A percentile compares a stretch with the other conserved stretches of the same genome.
phyloP scores from a whole-genome alignment of 2,329 filamentous ascomycete species.

The Fusarium decemcellulare region DNA sequence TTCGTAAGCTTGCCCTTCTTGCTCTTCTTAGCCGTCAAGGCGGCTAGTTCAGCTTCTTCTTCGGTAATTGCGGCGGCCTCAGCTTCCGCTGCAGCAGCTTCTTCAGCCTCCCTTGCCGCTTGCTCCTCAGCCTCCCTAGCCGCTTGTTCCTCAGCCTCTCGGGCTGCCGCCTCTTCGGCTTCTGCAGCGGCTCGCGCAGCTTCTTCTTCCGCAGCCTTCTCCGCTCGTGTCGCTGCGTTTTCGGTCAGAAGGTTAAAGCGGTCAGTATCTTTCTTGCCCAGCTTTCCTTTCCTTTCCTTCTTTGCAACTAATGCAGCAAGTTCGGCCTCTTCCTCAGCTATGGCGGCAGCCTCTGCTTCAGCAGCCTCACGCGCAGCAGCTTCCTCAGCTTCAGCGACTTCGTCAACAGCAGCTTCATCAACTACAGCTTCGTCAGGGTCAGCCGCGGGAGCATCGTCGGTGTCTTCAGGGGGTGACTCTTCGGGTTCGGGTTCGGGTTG shows the following conservation, averaged over 20 bases:
- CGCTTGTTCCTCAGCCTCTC: slow-evolving; percentile 14
- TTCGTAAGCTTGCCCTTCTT: slow-evolving; percentile 42
- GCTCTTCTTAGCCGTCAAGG: slow-evolving; percentile 33
- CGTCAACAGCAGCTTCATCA: slow-evolving; percentile 16
- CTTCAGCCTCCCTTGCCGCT: slow-evolving; percentile 46
- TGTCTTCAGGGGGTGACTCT: slow-evolving; percentile 27
- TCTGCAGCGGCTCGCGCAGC: slow-evolving; percentile 12
- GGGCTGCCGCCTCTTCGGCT: slow-evolving; percentile 18
- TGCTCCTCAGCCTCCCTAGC: slow-evolving; percentile 37
- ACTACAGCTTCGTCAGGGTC: slow-evolving; percentile 20
- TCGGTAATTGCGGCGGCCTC: slow-evolving; percentile 33
- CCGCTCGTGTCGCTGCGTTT: slow-evolving; percentile 37
- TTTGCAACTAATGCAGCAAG: slow-evolving; percentile 51
- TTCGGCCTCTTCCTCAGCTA: slow-evolving; percentile 45
- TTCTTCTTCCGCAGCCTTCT: slow-evolving; percentile 30
- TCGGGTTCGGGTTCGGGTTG: slow-evolving; percentile 29
- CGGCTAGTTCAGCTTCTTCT: slow-evolving; percentile 42
- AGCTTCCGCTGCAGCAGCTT: slow-evolving; percentile 48
- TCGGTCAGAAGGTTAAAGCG: slow-evolving; percentile 46
- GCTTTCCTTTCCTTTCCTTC: slow-evolving; percentile 51
- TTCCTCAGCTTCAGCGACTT: slow-evolving; percentile 24
- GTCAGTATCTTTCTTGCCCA: slow-evolving; percentile 47
- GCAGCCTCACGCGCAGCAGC: slow-evolving; percentile 32
- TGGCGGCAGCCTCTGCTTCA: slow-evolving; percentile 33
- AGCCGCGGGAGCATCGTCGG: slow-evolving; percentile 13